A percentile compares a stretch with the other conserved stretches of the same genome.
Evolutionary conservation across 192 early-diverging fungal genomes (phyloP).

Genomic region (Rhizophagus clarus): DNA sequence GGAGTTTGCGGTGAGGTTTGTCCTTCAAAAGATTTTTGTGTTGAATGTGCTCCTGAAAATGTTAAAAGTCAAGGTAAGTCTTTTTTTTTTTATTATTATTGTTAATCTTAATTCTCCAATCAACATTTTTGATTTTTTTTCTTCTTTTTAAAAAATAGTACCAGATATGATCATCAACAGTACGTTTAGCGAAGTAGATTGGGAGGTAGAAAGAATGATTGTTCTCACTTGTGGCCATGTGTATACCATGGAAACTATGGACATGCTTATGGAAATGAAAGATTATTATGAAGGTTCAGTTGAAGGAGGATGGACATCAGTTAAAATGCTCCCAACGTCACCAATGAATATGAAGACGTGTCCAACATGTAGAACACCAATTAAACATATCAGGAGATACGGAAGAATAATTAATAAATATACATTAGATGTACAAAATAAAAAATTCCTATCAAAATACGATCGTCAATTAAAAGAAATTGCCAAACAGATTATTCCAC

Average conservation of each 20-base stretch:
- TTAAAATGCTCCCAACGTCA: neutral
- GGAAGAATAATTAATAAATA: conserved; percentile 24
- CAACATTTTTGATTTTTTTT: too few species aligned
- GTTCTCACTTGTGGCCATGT: conserved; percentile 54
- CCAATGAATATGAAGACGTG: neutral
- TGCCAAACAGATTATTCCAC: neutral
- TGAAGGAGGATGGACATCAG: neutral
- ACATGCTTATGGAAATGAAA: conserved; percentile 49
- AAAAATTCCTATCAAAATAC: conserved; percentile 26
- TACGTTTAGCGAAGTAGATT: conserved; percentile 32
- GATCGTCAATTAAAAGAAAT: neutral
- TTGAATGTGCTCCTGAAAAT: conserved; percentile 36
- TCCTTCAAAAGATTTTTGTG: conserved; percentile 36
- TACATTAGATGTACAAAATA: conserved; percentile 20
- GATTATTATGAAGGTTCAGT: conserved; percentile 38
- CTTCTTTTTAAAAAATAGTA: too few species aligned
- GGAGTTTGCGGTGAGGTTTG: conserved; percentile 52
- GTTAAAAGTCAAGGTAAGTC: conserved; percentile 22
- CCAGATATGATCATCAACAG: too few species aligned
- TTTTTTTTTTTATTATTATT: neutral
- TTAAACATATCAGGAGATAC: conserved; percentile 17
- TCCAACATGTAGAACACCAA: conserved; percentile 12
- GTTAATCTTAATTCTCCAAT: too few species aligned
- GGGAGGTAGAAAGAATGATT: conserved; percentile 47
- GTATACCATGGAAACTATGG: conserved; percentile 53